A percentile compares a stretch with the other conserved stretches of the same genome.
These are phyloP conservation scores for Climacium dendroides DNA, from an alignment of 225 moss, liverwort and hornwort genomes.

Conservation along the genomic window DNA sequence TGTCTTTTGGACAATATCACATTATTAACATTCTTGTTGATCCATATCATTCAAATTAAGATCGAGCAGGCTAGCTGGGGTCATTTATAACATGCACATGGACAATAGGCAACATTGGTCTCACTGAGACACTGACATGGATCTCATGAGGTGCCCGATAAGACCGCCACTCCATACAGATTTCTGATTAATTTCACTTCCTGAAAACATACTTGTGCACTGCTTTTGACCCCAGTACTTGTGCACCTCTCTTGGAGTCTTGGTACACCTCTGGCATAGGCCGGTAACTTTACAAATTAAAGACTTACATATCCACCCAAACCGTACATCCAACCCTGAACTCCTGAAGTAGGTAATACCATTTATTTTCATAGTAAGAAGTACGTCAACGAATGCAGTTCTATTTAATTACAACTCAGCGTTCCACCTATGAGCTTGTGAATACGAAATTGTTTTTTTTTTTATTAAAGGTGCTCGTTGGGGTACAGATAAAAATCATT, in stretches of 20 bases:
- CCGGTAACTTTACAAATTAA: not conserved
- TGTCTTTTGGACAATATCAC: not conserved
- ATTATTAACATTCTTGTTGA: slow-evolving; percentile 1
- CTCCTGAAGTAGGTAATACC: too few relatives aligned
- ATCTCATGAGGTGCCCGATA: not conserved
- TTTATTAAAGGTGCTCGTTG: not conserved
- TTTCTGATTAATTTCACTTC: not conserved
- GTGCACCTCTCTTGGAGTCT: not conserved
- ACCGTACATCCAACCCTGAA: not conserved
- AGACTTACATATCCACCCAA: not conserved
- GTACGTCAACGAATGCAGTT: not conserved
- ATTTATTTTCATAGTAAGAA: not conserved
- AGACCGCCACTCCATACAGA: not conserved
- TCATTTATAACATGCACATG: not conserved
- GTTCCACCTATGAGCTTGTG: too few relatives aligned
- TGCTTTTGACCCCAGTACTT: not conserved
- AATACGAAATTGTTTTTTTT: not conserved
- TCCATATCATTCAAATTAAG: not conserved
- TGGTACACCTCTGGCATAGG: not conserved
- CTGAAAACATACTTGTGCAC: not conserved
- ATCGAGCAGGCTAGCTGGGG: not conserved
- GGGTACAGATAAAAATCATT: not conserved
- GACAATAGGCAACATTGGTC: not conserved
- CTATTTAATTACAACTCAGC: too few relatives aligned
- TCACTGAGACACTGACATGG: not conserved